Evolutionary conservation across 1,139 yeast species (phyloP).

Genomic region (Arxiozyma telluris): DNA sequence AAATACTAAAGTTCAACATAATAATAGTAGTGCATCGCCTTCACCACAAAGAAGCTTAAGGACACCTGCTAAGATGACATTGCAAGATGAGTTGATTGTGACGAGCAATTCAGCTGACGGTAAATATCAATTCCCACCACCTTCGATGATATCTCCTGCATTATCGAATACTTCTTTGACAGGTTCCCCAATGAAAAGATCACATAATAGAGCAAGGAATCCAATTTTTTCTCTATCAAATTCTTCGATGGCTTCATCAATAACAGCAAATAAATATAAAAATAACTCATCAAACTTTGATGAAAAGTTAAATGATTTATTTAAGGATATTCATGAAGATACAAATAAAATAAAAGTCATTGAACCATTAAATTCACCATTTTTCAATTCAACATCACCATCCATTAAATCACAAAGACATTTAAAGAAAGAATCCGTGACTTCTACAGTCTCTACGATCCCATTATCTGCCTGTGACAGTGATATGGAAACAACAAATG

Average conservation of each 20-base stretch:
- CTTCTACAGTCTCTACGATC: conserved; percentile 11
- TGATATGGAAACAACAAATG: not conserved
- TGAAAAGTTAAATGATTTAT: conserved; percentile 1
- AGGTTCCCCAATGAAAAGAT: conserved; percentile 10
- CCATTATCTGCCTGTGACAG: conserved; percentile 4
- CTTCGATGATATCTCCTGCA: conserved; percentile 16
- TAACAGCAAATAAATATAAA: not conserved
- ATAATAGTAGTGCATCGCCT: not conserved
- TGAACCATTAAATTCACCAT: conserved; percentile 3
- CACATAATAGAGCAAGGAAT: conserved; percentile 1
- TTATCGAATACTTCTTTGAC: conserved; percentile 8
- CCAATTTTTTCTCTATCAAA: not conserved
- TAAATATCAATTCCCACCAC: conserved; percentile 29
- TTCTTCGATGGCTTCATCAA: not conserved
- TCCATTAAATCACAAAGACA: conserved; percentile 3
- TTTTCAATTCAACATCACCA: conserved; percentile 7
- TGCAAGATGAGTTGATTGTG: conserved; percentile 13
- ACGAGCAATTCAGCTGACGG: conserved; percentile 28
- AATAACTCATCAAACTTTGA: not conserved
- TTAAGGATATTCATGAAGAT: conserved; percentile 4
- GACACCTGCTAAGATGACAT: conserved; percentile 1
- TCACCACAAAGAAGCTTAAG: conserved; percentile 4
- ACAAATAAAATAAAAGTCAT: not conserved
- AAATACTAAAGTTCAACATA: not conserved
- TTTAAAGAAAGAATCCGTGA: conserved; percentile 7